These are phyloP conservation scores for Aspergillus calidoustus DNA, from an alignment of 2,329 filamentous ascomycete genomes.

Conservation along the genomic window DNA sequence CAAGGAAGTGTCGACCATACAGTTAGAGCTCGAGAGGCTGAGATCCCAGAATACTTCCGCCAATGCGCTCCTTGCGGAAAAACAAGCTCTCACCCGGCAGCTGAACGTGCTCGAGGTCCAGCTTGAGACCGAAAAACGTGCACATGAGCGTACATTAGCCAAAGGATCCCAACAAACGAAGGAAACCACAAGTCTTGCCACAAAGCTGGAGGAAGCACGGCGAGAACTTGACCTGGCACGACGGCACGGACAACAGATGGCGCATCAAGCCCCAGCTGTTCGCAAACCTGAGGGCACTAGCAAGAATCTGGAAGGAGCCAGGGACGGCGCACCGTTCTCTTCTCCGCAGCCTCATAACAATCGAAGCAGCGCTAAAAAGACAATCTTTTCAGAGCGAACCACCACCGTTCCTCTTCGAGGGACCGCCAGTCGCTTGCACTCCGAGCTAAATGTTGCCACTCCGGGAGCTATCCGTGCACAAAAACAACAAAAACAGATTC, in stretches of 20 bases:
- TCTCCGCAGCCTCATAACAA: constrained; percentile 49
- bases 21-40: constrained; percentile 66
- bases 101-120: constrained; percentile 77
- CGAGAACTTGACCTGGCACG: constrained; percentile 46
- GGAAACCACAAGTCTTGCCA: constrained; percentile 45
- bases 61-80: constrained; percentile 74
- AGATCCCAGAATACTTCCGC: constrained; percentile 63
- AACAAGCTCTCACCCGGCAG: constrained; percentile 78
- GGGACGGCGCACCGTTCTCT: constrained; percentile 60
- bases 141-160: constrained; percentile 61
- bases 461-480: constrained; percentile 52
- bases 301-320: constrained; percentile 70
- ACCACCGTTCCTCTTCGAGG: constrained; percentile 44
- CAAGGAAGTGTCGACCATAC: constrained; percentile 62
- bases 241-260: constrained; percentile 57
- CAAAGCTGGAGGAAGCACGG: constrained; percentile 53
- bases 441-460: constrained; percentile 55
- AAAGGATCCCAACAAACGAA: constrained; percentile 42
- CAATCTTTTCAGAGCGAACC: constrained; percentile 41
- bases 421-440: constrained; percentile 40
- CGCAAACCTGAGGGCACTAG: constrained; percentile 72
- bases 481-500: constrained; percentile 64
- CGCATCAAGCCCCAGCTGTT: constrained; percentile 68
- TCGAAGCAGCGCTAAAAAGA: constrained; percentile 33
- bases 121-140: constrained; percentile 79